Evolutionary conservation across 129 eudicot genomes (phyloP).

Genomic region (Dittrichia graveolens): DNA sequence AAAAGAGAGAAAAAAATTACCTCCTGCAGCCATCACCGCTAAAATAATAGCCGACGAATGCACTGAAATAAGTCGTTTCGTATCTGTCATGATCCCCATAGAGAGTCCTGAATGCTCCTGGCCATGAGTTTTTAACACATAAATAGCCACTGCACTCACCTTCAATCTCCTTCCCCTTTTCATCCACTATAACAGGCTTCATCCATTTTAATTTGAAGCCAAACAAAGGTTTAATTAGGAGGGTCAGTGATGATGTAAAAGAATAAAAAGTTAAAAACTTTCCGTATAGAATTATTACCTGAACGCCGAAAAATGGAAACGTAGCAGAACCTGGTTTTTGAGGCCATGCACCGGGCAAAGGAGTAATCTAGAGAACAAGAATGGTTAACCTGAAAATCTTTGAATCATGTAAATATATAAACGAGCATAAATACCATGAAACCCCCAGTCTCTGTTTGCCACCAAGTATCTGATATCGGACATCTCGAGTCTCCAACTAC

Average conservation of each 20-base stretch:
- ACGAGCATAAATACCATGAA: conserved; percentile 66
- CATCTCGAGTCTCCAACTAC: conserved; percentile 93
- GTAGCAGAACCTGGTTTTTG: conserved; percentile 99
- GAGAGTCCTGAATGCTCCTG: conserved; percentile 93
- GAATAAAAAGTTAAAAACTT: not conserved
- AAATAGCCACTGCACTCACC: conserved; percentile 97
- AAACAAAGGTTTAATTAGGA: conserved; percentile 2
- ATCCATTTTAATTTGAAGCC: conserved; percentile 18
- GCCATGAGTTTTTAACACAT: conserved; percentile 91
- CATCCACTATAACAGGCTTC: conserved; percentile 98
- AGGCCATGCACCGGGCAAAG: conserved; percentile 98
- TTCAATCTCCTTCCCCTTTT: conserved; percentile 88
- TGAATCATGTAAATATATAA: not conserved
- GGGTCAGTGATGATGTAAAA: not conserved
- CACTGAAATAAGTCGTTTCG: conserved; percentile 89
- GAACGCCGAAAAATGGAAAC: conserved; percentile 96
- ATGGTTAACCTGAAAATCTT: conserved; percentile 3
- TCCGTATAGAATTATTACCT: conserved; percentile 43
- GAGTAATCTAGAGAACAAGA: conserved; percentile 73
- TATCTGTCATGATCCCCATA: conserved; percentile 98
- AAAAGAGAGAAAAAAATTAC: conserved; percentile 33
- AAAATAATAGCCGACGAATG: conserved; percentile 95
- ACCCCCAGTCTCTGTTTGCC: conserved; percentile 99
- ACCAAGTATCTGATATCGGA: conserved; percentile 99
- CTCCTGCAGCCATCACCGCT: conserved; percentile 98